Conservation (phyloP, 257 asterid species). For the Solanum pinnatisectum region DNA sequence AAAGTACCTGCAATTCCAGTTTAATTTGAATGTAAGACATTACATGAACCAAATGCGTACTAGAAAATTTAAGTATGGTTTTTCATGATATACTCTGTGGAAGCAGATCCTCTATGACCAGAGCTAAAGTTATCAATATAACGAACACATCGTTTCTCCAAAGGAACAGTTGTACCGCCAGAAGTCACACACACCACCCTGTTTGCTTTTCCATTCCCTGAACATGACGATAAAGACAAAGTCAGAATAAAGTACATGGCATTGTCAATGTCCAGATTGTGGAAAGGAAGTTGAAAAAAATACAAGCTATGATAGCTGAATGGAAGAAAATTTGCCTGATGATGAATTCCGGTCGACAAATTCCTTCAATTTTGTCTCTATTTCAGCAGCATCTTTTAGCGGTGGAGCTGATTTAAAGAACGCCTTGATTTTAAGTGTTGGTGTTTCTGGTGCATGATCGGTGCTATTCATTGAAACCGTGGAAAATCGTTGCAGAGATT, state of each 20-base stretch:
- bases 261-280: background rate
- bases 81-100: constrained; percentile 66
- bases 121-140: constrained; percentile 94
- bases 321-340: constrained; percentile 31
- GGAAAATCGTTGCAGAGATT: background rate
- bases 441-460: constrained; percentile 21
- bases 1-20: constrained; percentile 53
- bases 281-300: background rate
- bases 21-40: background rate
- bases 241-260: background rate
- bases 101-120: constrained; percentile 95
- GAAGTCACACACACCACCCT: constrained; percentile 89
- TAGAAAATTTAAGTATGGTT: background rate
- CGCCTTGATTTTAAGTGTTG: constrained; percentile 35
- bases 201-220: constrained; percentile 29
- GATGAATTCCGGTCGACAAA: constrained; percentile 26
- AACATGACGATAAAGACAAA: background rate
- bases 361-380: constrained; percentile 37
- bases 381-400: constrained; percentile 47
- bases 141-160: constrained; percentile 90
- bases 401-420: constrained; percentile 92
- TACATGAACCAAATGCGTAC: background rate
- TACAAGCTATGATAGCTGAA: background rate
- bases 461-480: constrained; percentile 28
- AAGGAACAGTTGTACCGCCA: constrained; percentile 96